phyloP scores from a whole-genome alignment of 208 protist genomes.

The Leptomonas seymouri region DNA sequence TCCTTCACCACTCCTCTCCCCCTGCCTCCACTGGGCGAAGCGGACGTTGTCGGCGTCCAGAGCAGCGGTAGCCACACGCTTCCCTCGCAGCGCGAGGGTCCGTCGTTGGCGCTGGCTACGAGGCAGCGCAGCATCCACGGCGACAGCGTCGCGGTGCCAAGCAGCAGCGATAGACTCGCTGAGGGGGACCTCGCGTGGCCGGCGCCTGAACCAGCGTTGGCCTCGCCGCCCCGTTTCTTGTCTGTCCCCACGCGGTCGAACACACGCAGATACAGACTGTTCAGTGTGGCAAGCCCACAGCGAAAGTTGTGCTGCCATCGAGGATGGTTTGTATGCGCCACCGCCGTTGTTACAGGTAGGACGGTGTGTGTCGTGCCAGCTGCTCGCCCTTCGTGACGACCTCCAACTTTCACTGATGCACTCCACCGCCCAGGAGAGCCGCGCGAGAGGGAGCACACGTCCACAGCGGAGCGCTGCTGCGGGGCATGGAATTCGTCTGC shows the following conservation, averaged over 20 bases:
- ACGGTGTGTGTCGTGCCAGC: not conserved
- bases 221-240: not conserved
- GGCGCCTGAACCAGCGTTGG: not conserved
- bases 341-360: slow-evolving; percentile 31
- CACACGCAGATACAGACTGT: slow-evolving; percentile 30
- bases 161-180: slow-evolving; percentile 5
- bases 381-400: not conserved
- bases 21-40: not conserved
- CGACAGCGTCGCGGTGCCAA: slow-evolving; percentile 19
- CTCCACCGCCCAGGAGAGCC: slow-evolving; percentile 2
- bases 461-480: not conserved
- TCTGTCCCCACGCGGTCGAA: slow-evolving; percentile 19
- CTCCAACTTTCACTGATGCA: not conserved
- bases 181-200: not conserved
- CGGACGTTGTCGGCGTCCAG: slow-evolving; percentile 11
- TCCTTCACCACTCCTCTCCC: not conserved
- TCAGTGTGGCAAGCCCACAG: slow-evolving; percentile 18
- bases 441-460: not conserved
- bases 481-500: not conserved
- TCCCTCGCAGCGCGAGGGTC: slow-evolving; percentile 3
- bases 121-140: slow-evolving; percentile 26
- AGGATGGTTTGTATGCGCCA: slow-evolving; percentile 21
- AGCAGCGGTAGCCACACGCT: slow-evolving; percentile 33
- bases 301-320: slow-evolving; percentile 44
- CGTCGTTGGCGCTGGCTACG: not conserved